phyloP scores from a whole-genome alignment of 495 filamentous ascomycete species.

The Lichenothelia convexa region DNA sequence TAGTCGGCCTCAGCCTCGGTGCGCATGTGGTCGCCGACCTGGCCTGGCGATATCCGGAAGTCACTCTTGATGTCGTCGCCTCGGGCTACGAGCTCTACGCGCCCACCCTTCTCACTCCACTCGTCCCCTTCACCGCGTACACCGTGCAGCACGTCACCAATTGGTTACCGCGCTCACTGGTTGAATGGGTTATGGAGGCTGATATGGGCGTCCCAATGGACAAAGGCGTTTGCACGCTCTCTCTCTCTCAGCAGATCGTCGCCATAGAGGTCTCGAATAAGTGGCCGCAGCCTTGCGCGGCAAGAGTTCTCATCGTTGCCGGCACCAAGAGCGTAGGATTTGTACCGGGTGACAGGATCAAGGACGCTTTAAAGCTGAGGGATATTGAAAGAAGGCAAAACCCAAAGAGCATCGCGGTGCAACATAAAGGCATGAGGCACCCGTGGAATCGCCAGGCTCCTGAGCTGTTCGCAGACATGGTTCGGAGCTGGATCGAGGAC shows the following conservation, averaged over 20 bases:
- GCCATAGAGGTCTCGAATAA: background rate
- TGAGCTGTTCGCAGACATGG: constrained; percentile 6
- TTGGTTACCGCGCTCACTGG: constrained; percentile 1
- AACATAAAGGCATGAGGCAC: constrained; percentile 8
- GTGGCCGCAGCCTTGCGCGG: constrained; percentile 4
- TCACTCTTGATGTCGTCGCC: constrained; percentile 6
- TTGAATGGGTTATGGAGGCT: constrained; percentile 6
- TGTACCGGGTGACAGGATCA: constrained; percentile 4
- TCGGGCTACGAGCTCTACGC: constrained; percentile 3
- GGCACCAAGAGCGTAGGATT: constrained; percentile 7
- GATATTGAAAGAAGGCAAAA: constrained; percentile 3
- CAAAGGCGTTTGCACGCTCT: background rate
- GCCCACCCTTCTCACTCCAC: background rate
- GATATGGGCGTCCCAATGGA: constrained; percentile 1
- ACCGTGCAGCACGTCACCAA: background rate
- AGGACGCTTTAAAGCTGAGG: constrained; percentile 2
- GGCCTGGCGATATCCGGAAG: constrained; percentile 1
- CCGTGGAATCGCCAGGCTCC: constrained; percentile 10
- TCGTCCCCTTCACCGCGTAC: constrained; percentile 1
- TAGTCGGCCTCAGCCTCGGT: constrained; percentile 11
- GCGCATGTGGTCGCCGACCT: constrained; percentile 7
- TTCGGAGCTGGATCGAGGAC: constrained; percentile 4
- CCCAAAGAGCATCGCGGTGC: constrained; percentile 1
- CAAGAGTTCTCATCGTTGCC: constrained; percentile 7
- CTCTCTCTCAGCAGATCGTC: constrained; percentile 3